Conservation (phyloP, 805 yeast genomes). For the Yamadazyma akitaensis region DNA sequence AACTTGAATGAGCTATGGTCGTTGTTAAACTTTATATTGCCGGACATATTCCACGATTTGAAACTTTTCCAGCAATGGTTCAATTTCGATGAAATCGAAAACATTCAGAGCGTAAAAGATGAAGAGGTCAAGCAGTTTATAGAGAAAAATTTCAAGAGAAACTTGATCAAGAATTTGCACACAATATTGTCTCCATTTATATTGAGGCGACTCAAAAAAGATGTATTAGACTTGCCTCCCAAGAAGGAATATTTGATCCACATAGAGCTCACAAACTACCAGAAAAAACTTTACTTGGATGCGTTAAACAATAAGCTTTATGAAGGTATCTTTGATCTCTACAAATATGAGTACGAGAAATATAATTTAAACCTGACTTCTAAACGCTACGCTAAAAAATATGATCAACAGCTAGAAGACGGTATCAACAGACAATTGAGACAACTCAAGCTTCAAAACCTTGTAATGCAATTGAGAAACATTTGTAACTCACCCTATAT, state of each 20-base stretch:
- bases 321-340: constrained; percentile 42
- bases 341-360: constrained; percentile 50
- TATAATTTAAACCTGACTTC: constrained; percentile 26
- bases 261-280: constrained; percentile 61
- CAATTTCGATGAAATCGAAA: constrained; percentile 64
- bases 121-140: constrained; percentile 49
- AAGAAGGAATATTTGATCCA: constrained; percentile 86
- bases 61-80: constrained; percentile 93
- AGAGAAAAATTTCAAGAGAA: constrained; percentile 48
- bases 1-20: constrained; percentile 92
- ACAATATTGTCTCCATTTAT: constrained; percentile 86
- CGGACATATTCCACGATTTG: constrained; percentile 88
- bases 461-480: constrained; percentile 80
- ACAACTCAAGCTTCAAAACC: constrained; percentile 45
- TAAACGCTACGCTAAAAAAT: constrained; percentile 3
- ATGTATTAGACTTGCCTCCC: constrained; percentile 75
- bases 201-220: constrained; percentile 74
- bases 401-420: constrained; percentile 1
- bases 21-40: constrained; percentile 81
- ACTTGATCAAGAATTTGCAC: constrained; percentile 73
- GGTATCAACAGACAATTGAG: constrained; percentile 7
- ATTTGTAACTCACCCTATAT: constrained; percentile 84
- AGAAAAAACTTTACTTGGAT: constrained; percentile 57
- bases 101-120: constrained; percentile 20
- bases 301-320: constrained; percentile 47